phyloP scores from a whole-genome alignment of 2,329 filamentous ascomycete species.

The Camillea tinctor region DNA sequence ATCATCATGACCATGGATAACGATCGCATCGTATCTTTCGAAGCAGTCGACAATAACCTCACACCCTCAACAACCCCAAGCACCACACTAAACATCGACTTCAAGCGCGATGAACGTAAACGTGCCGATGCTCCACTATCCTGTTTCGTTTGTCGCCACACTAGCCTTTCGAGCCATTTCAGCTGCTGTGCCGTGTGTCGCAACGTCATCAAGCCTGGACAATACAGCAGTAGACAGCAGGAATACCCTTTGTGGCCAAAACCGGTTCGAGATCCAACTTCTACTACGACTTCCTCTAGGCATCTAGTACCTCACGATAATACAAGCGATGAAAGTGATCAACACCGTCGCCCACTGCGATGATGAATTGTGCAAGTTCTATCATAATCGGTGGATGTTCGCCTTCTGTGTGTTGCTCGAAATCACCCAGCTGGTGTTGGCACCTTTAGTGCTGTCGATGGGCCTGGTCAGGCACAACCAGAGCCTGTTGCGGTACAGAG shows the following conservation, averaged over 20 bases:
- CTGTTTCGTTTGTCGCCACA: conserved; percentile 19
- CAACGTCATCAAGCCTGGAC: conserved; percentile 9
- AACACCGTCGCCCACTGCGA: conserved; percentile 11
- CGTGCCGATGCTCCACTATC: conserved; percentile 1
- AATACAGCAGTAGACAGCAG: neutral
- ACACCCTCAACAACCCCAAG: conserved; percentile 1
- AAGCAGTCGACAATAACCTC: conserved; percentile 6
- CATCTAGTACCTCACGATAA: neutral
- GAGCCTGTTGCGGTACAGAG: conserved; percentile 13
- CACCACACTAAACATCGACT: neutral
- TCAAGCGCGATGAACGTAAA: neutral
- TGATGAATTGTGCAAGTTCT: conserved; percentile 14
- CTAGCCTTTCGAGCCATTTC: conserved; percentile 20
- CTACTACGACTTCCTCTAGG: neutral
- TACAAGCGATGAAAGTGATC: neutral
- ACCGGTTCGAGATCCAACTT: too few species aligned
- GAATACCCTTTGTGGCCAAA: neutral
- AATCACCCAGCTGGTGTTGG: conserved; percentile 1
- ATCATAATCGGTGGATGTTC: conserved; percentile 13
- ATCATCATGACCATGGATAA: conserved; percentile 12
- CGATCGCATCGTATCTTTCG: conserved; percentile 11
- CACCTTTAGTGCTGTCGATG: conserved; percentile 4
- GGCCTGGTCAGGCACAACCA: conserved; percentile 17
- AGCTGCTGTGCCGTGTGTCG: conserved; percentile 21
- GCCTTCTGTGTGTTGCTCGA: conserved; percentile 13